Conservation (phyloP, 768 basidiomycete species). For the Leccinum subtestaceum region DNA sequence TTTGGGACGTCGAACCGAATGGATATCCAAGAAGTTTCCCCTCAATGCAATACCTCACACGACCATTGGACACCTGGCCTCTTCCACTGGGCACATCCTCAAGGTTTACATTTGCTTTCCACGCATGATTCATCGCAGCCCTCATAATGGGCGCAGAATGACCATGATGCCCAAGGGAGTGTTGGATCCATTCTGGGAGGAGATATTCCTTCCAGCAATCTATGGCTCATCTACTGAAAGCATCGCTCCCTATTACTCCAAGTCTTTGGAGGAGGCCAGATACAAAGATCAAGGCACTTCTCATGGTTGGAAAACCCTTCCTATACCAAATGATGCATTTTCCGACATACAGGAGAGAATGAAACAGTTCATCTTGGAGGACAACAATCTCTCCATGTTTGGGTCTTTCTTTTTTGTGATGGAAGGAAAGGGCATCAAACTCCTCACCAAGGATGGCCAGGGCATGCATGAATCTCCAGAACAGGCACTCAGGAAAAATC, state of each 20-base stretch:
- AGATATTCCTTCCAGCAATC: slow-evolving; percentile 6
- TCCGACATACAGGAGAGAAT: neutral
- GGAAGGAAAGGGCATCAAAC: slow-evolving; percentile 15
- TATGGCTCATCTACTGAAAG: too few species aligned
- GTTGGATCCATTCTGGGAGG: slow-evolving; percentile 6
- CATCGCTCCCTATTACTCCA: too few species aligned
- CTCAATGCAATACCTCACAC: slow-evolving; percentile 7
- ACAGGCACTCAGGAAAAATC: neutral
- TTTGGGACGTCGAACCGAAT: neutral
- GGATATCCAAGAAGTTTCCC: slow-evolving; percentile 8
- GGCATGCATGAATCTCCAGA: neutral
- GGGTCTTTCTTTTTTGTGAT: slow-evolving; percentile 13
- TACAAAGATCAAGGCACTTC: slow-evolving; percentile 3
- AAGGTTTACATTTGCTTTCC: slow-evolving; percentile 7
- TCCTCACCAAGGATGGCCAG: slow-evolving; percentile 9
- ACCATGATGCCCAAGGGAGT: slow-evolving; percentile 5
- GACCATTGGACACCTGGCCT: neutral
- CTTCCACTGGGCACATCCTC: neutral
- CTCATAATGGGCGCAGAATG: neutral
- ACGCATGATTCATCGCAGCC: slow-evolving; percentile 8
- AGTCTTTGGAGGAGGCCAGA: neutral
- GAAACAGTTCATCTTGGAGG: neutral
- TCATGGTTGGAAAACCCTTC: neutral
- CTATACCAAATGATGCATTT: neutral
- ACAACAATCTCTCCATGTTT: neutral